Evolutionary conservation across 352 stramenopile genomes (phyloP), one percentile per base, ranked within the genome.

Genomic region (Pythium rishiriense): DNA sequence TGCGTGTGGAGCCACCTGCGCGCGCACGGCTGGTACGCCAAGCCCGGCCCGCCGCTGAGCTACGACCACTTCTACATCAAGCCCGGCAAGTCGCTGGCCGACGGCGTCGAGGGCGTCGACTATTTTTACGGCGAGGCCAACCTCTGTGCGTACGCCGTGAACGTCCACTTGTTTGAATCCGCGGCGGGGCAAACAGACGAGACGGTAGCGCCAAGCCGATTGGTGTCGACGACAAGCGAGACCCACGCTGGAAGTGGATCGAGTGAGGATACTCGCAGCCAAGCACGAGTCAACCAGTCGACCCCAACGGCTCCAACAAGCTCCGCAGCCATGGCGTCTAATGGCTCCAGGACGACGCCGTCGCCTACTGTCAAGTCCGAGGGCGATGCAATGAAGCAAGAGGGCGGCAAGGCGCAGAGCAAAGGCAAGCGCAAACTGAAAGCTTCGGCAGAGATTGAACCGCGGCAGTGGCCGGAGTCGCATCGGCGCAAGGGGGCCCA

Each of bases 31-130:
- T 66, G 59, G 59, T 21, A 49, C 58, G 31, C 58, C 6, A 48
- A 41, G 22, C 50, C 37, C 8, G 58, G 58, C 0, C 24, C 21
- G 3, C 28, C 21, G 28, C 46, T 68, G 43, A 49, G 53, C 52
- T 57, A 68, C 46, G 62, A 63, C 45, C 45, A 68, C 29, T 68
- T 58, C 41, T 68, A 63, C 46, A 68, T 68, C 46, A 62, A 63
- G 22, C 62, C 62, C 12, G 45, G 52, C 33, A 62, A 63, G 43
- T 47, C 61, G n/a, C 25, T 63, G 35, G 48, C 24, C 0, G 10
- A 42, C 12, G 62, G 26, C 37, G 53, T 63, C 14, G 62, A 68
- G 41, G 31, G 33, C 43, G 62, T 58, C n/a, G 62, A 68, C 41
- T 68, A 58, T 46, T 68, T 63, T 41, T 62, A 63, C 45, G 62